phyloP scores from a whole-genome alignment of 495 filamentous ascomycete genomes.

The Lichenothelia convexa region DNA sequence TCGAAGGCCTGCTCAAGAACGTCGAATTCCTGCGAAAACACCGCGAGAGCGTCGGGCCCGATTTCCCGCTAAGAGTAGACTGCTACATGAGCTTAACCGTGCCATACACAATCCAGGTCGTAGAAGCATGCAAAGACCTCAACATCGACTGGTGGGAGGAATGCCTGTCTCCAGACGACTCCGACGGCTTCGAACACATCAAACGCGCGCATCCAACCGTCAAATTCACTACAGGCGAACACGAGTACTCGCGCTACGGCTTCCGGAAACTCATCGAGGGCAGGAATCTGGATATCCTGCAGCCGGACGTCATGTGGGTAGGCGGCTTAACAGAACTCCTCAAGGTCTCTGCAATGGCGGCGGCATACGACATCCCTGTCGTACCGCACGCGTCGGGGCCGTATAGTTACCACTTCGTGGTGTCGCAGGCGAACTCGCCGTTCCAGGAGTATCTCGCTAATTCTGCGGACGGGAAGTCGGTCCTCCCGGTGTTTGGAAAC shows the following conservation, averaged over 20 bases:
- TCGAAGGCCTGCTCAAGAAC: constrained; percentile 66
- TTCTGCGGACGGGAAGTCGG: constrained; percentile 71
- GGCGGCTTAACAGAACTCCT: constrained; percentile 84
- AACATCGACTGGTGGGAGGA: constrained; percentile 97
- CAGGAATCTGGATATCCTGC: constrained; percentile 80
- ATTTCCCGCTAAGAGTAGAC: constrained; percentile 86
- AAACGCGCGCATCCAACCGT: constrained; percentile 78
- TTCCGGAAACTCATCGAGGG: constrained; percentile 89
- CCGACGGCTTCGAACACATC: constrained; percentile 70
- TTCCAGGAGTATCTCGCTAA: constrained; percentile 94
- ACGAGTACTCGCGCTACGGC: constrained; percentile 81
- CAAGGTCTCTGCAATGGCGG: constrained; percentile 70
- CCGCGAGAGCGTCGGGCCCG: constrained; percentile 64
- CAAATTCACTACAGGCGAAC: constrained; percentile 89
- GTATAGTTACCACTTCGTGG: constrained; percentile 88
- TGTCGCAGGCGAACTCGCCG: constrained; percentile 74
- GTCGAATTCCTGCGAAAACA: constrained; percentile 72
- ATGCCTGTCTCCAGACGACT: constrained; percentile 74
- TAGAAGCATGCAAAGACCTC: constrained; percentile 58
- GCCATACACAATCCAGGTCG: constrained; percentile 76
- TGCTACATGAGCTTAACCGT: constrained; percentile 95
- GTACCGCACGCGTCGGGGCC: constrained; percentile 86
- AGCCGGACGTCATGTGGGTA: constrained; percentile 94
- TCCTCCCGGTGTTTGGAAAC: constrained; percentile 79
- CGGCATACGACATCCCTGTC: constrained; percentile 82